Base-by-base conservation (phyloP, 1,284 basidiomycete species). In the Stygiomarasmius scandens region DNA sequence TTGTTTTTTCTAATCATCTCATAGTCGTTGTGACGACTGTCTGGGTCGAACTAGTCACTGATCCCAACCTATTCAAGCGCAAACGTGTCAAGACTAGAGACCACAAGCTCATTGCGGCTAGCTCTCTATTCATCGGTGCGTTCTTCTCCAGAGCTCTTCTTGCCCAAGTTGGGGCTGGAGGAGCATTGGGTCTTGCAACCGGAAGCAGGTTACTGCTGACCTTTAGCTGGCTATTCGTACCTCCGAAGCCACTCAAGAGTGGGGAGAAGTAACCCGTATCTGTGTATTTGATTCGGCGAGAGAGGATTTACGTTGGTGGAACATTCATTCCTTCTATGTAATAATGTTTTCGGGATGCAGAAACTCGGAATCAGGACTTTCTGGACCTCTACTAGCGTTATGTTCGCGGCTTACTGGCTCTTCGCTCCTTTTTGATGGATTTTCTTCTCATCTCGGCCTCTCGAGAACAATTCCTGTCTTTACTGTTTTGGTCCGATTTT, bases 11-110 rank as follows among this genome's bases (percentile, higher is more conserved):
- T n/a, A 25, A 23, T 4, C 27, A 32, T 10, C 29, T 46, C 36
- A 41, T 58, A 80, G 83, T 84, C 49, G 82, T 85, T 49, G 74
- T 89, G 19, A 89, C 86, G 4, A 88, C 85, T 14, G 83, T 86
- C 16, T 89, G 86, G 87, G 86, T 87, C 56, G 86, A 89, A 66
- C 79, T 90, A 58, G 77, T 87, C 76, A 81, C 83, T 52, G 86
- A 88, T 66, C 87, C 87, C 0, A 71, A 79, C 46, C 75, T 89
- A 5, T 83, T 80, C 71, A 27, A 76, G 36, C 72, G 71, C 48
- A 67, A 69, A 16, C 67, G 75, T 58, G 71, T 83, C 62, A 69
- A 71, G 23, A 74, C 81, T 2, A 80, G 86, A 38, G 86, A 89
- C 64, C 79, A 87, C 69, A 84, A 86, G 61, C 56, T 81, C 49